Conservation (phyloP, 2,329 filamentous ascomycete genomes). For the Fusarium sp. region DNA sequence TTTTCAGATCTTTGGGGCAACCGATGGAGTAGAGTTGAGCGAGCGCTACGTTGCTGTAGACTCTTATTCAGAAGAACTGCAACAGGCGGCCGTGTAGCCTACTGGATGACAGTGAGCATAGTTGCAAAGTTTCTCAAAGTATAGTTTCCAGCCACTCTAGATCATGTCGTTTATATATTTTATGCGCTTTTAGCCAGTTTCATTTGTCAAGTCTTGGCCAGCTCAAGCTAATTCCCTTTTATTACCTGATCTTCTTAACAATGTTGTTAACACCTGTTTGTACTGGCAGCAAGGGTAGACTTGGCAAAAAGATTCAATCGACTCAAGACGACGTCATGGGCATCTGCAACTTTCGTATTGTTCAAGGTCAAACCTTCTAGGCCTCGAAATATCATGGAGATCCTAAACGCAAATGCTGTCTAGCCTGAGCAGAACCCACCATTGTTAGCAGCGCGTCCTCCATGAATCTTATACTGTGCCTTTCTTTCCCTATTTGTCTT, state of each 20-base stretch:
- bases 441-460: not conserved
- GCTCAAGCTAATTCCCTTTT: not conserved
- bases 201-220: not conserved
- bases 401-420: not conserved
- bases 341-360: not conserved
- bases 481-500: no score
- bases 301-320: accelerated
- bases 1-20: not conserved
- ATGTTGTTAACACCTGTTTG: not conserved
- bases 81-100: not conserved
- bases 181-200: not conserved
- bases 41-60: not conserved
- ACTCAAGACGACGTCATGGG: not conserved
- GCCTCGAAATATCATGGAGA: not conserved
- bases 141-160: not conserved
- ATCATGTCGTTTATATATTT: not conserved
- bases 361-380: not conserved
- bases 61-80: not conserved
- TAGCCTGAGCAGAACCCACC: not conserved
- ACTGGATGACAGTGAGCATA: not conserved
- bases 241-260: not conserved
- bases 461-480: not conserved
- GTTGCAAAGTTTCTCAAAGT: not conserved
- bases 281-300: not conserved
- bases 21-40: not conserved